Percentiles rank a stretch among this genome's conserved stretches.
Conservation (phyloP, 2,329 filamentous ascomycete species). For the Fusarium mexicanum region DNA sequence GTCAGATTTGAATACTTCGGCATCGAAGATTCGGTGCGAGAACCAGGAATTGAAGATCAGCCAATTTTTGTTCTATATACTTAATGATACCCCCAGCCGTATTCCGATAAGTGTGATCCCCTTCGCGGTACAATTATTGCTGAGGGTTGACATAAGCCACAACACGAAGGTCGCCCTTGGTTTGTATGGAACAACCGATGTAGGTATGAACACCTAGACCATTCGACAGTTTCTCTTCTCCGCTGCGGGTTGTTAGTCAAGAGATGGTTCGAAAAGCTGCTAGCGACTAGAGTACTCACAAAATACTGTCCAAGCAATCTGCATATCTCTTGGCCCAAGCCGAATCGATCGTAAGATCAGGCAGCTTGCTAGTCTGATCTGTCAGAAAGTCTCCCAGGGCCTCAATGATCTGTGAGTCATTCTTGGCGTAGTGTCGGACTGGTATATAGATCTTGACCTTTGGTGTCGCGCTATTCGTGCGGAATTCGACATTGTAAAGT, state of each 20-base stretch:
- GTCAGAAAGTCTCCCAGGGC: neutral
- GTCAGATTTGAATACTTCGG: too few species aligned
- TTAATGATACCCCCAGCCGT: neutral
- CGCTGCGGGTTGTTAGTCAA: neutral
- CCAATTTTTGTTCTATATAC: too few species aligned
- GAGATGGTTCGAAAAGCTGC: too few species aligned
- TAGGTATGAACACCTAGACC: constrained; percentile 2
- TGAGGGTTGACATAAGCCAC: constrained; percentile 9
- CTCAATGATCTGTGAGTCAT: constrained; percentile 1
- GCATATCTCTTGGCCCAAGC: neutral
- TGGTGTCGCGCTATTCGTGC: constrained; percentile 23
- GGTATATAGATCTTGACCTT: constrained; percentile 48
- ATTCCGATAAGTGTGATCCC: fast-evolving
- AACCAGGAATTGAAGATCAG: too few species aligned
- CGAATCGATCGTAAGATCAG: neutral
- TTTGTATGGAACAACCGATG: neutral
- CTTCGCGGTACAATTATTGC: neutral
- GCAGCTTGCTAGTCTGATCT: neutral
- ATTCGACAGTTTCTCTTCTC: neutral
- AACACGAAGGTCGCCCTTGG: neutral
- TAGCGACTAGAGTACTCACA: too few species aligned
- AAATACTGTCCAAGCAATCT: neutral
- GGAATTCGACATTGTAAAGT: constrained; percentile 49
- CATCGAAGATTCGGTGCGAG: too few species aligned
- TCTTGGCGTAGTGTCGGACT: constrained; percentile 46